Percentiles rank a stretch among this genome's conserved stretches.
phyloP scores from a whole-genome alignment of 306 rosid species.

The Fagus sylvatica region DNA sequence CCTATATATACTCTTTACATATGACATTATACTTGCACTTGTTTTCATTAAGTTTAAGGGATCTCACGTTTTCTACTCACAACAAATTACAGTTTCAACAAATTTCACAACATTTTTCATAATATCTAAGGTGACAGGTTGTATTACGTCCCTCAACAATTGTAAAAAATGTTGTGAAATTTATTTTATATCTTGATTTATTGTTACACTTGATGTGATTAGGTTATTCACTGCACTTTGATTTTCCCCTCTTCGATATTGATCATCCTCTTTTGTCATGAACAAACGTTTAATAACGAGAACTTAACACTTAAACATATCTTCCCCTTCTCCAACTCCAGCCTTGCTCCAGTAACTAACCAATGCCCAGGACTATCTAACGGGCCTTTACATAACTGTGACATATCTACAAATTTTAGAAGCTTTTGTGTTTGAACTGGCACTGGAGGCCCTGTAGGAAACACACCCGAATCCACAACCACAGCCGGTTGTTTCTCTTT shows the following conservation, averaged over 20 bases:
- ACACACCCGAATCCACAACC: slow-evolving; percentile 79
- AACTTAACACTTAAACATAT: slow-evolving; percentile 72
- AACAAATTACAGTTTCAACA: too few relatives aligned
- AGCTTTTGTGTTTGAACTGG: slow-evolving; percentile 59
- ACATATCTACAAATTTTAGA: slow-evolving; percentile 65
- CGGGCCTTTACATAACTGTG: slow-evolving; percentile 68
- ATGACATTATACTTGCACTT: too few relatives aligned
- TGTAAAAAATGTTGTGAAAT: too few relatives aligned
- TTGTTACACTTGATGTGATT: too few relatives aligned
- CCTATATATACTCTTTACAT: too few relatives aligned
- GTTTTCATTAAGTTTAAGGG: too few relatives aligned
- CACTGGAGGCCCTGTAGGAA: slow-evolving; percentile 79
- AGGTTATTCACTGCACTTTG: too few relatives aligned
- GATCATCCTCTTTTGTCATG: neutral
- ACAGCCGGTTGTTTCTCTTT: slow-evolving; percentile 42
- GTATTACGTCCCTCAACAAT: too few relatives aligned
- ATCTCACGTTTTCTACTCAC: too few relatives aligned
- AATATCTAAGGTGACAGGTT: too few relatives aligned
- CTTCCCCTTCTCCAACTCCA: slow-evolving; percentile 74
- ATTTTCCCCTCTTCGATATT: neutral
- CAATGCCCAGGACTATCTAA: slow-evolving; percentile 90
- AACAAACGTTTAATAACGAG: slow-evolving; percentile 57
- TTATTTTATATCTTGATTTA: too few relatives aligned
- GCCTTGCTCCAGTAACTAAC: slow-evolving; percentile 81
- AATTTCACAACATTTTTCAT: too few relatives aligned